phyloP scores from a whole-genome alignment of 2,329 filamentous ascomycete species.

The Bipolaris sorokiniana region DNA sequence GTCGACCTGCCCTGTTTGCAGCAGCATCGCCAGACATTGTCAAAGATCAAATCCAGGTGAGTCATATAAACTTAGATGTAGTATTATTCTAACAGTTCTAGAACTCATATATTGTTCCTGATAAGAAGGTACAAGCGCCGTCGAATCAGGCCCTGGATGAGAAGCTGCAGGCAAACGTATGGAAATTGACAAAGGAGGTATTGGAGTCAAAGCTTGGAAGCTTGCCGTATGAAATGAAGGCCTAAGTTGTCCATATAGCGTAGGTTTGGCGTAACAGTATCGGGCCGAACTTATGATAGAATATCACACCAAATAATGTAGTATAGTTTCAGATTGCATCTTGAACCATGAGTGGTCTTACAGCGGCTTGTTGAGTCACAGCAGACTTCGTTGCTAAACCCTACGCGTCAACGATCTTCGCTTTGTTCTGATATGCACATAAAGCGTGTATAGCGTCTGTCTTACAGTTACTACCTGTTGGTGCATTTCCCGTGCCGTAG shows the following conservation, averaged over 20 bases:
- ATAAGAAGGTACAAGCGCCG: slow-evolving; percentile 55
- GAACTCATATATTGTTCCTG: slow-evolving; percentile 58
- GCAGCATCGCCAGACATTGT: slow-evolving; percentile 54
- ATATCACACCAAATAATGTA: background rate
- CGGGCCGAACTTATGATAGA: background rate
- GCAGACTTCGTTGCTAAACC: background rate
- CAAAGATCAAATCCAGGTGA: slow-evolving; percentile 49
- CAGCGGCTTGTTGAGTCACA: background rate
- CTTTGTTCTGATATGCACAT: no score
- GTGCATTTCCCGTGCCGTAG: background rate
- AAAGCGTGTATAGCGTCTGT: slow-evolving; percentile 12
- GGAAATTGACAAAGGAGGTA: slow-evolving; percentile 55
- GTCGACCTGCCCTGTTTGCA: slow-evolving; percentile 57
- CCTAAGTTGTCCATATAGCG: slow-evolving; percentile 10
- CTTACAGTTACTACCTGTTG: background rate
- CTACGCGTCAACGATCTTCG: background rate
- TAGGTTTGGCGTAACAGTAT: background rate
- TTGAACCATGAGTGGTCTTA: background rate
- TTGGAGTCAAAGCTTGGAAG: slow-evolving; percentile 51
- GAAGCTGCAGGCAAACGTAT: slow-evolving; percentile 53
- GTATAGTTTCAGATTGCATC: background rate
- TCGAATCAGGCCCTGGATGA: slow-evolving; percentile 53
- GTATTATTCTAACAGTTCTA: slow-evolving; percentile 20
- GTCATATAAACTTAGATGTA: background rate
- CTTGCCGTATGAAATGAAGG: slow-evolving; percentile 39